These are phyloP conservation scores for Stephania cephalantha DNA, from an alignment of 164 flowering plant species.

Conservation along the genomic window DNA sequence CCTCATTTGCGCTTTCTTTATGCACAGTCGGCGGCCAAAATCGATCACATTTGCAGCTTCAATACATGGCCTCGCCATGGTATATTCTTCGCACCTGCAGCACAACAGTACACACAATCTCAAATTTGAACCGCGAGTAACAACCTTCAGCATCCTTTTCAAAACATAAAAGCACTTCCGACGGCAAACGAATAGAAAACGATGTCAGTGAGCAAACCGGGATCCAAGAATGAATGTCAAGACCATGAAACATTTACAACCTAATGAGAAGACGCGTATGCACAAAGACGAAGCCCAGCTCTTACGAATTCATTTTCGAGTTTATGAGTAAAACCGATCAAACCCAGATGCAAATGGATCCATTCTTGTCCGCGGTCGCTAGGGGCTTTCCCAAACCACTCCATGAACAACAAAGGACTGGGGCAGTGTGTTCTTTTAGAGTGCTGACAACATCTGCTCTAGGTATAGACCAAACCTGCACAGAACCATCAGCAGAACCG, in stretches of 20 bases:
- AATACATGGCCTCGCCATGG: not conserved
- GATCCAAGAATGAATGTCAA: not conserved
- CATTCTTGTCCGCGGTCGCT: conserved; percentile 83
- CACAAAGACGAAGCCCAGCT: not conserved
- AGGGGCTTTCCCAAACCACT: conserved; percentile 79
- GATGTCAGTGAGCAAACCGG: not conserved
- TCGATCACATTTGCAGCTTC: not conserved
- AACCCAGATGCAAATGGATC: conserved; percentile 65
- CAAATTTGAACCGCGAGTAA: not conserved
- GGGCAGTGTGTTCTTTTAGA: conserved; percentile 59
- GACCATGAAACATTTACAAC: not conserved
- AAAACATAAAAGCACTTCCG: not conserved
- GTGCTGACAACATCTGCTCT: conserved; percentile 59
- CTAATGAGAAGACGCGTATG: not conserved
- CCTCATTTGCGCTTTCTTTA: not conserved
- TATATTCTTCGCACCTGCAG: not conserved
- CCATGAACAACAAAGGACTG: conserved; percentile 90
- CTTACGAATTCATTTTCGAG: not conserved
- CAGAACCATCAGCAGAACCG: conserved; percentile 84
- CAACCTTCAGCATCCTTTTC: not conserved
- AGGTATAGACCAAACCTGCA: conserved; percentile 71
- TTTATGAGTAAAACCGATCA: conserved; percentile 20
- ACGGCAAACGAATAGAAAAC: not conserved
- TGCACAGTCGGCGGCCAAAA: not conserved
- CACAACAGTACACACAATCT: not conserved